Conservation (phyloP, 2,329 filamentous ascomycete species). For the Hypoxylon sp. region DNA sequence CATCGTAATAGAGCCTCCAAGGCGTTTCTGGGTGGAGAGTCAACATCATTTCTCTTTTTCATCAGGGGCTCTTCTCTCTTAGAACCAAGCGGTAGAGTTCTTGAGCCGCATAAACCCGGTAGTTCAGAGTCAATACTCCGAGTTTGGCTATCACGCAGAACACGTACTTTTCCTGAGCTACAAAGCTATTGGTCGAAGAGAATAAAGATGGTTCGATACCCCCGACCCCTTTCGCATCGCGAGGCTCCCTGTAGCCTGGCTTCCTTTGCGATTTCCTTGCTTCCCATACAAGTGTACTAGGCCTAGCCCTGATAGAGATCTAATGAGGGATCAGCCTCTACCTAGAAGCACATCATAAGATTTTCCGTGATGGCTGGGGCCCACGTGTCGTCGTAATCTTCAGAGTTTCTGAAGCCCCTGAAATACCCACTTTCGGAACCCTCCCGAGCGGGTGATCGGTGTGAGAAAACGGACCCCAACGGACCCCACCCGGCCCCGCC, state of each 20-base stretch:
- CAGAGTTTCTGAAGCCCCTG: slow-evolving; percentile 21
- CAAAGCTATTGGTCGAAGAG: slow-evolving; percentile 10
- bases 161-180: background rate
- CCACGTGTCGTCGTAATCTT: slow-evolving; percentile 39
- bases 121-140: slow-evolving; percentile 10
- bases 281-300: slow-evolving; percentile 15
- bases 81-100: too few species aligned
- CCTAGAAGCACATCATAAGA: slow-evolving; percentile 39
- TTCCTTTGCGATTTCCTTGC: slow-evolving; percentile 6
- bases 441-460: slow-evolving; percentile 12
- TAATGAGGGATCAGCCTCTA: slow-evolving; percentile 33
- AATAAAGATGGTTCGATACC: slow-evolving; percentile 31
- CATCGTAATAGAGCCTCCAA: too few species aligned
- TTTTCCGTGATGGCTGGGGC: slow-evolving; percentile 24
- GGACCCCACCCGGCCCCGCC: slow-evolving; percentile 23
- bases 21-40: slow-evolving; percentile 18
- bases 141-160: slow-evolving; percentile 14
- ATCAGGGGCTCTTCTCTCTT: too few species aligned
- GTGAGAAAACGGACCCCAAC: slow-evolving; percentile 6
- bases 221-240: slow-evolving; percentile 23
- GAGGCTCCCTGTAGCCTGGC: slow-evolving; percentile 43
- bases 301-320: slow-evolving; percentile 28
- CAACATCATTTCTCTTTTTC: slow-evolving; percentile 1
- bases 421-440: slow-evolving; percentile 22
- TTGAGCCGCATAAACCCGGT: background rate